These are phyloP conservation scores for Russula foetens DNA, from an alignment of 768 basidiomycete genomes.

Conservation along the genomic window DNA sequence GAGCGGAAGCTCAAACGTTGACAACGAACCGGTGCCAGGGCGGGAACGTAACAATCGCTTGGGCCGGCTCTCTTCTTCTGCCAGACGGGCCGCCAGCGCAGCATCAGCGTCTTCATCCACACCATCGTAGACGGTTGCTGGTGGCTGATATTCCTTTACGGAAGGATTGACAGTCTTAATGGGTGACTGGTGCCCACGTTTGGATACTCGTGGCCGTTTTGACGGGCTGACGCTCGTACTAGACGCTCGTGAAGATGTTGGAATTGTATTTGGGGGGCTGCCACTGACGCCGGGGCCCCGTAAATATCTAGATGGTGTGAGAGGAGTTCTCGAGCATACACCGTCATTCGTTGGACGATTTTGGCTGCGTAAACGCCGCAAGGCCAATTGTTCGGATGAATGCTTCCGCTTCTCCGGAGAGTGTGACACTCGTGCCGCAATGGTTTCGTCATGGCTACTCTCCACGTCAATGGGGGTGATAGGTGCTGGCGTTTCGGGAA, in stretches of 20 bases:
- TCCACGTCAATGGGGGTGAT: slow-evolving; percentile 11
- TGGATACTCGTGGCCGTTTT: background rate
- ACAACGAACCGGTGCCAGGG: slow-evolving; percentile 22
- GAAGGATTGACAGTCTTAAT: slow-evolving; percentile 10
- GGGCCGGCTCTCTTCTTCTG: slow-evolving; percentile 24
- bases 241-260: slow-evolving; percentile 7
- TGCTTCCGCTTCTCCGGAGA: slow-evolving; percentile 16
- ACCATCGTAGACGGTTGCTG: slow-evolving; percentile 8
- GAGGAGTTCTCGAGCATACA: background rate
- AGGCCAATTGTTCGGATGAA: slow-evolving; percentile 3
- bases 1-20: slow-evolving; percentile 13
- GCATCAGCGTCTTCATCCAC: slow-evolving; percentile 22
- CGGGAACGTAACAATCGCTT: slow-evolving; percentile 27
- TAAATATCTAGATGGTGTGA: slow-evolving; percentile 13
- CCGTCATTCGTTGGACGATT: background rate
- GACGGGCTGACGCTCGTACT: slow-evolving; percentile 7
- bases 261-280: slow-evolving; percentile 9
- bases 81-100: slow-evolving; percentile 25
- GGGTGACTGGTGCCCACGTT: background rate
- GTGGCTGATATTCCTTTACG: slow-evolving; percentile 18
- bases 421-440: slow-evolving; percentile 4
- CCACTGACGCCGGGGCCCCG: slow-evolving; percentile 15
- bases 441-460: slow-evolving; percentile 3
- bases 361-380: slow-evolving; percentile 17
- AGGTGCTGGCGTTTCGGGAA: slow-evolving; percentile 17